Evolutionary conservation across 345 rosid species (phyloP), one percentile per base, ranked within the genome.

Genomic region (Stellera chamaejasme): DNA sequence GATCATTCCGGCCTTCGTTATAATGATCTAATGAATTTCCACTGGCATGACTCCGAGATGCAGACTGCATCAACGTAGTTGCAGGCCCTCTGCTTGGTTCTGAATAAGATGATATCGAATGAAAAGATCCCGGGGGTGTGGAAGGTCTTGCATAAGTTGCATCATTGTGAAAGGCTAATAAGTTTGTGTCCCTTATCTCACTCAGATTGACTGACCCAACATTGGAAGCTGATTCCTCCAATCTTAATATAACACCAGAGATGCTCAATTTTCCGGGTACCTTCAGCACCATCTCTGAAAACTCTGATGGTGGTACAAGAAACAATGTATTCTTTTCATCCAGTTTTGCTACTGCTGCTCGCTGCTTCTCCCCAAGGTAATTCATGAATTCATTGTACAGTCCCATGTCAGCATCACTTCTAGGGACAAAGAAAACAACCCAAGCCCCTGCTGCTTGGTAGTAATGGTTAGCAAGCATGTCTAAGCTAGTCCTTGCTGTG

Each of bases 341-440:
- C 66, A 92, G 72, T 72, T 92, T 92, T 16, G 97, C 85, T 27
- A 88, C 97, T 25, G 98, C 98, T 46, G 96, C 96, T 10, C 98
- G 89, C 71, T 88, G 87, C 77, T 88, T 92, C 78, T 92, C 98
- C 70, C 68, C 93, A 25, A 88, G 79, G 63, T 88, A 92, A 60
- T 86, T 87, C 98, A 88, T 88, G 67, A 92, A 88, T 51, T 92
- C 96, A 32, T 92, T 79, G 63, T 92, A 92, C 59, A 75, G 75
- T 46, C 66, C 94, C 12, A 92, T 88, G 76, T 92, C 98, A 55
- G 80, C 77, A 71, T 92, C 98, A 61, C 85, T 80, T 64, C 72
- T 90, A 49, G 98, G 95, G 65, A 85, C 95, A 58, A 92, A 92
- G 80, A 92, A 92, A 67, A 92, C 83, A 43, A 88, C 95, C 95